A percentile compares a stretch with the other conserved stretches of the same genome.
These are phyloP conservation scores for Aspergillus panamensis DNA, from an alignment of 495 filamentous ascomycete genomes.

Conservation along the genomic window DNA sequence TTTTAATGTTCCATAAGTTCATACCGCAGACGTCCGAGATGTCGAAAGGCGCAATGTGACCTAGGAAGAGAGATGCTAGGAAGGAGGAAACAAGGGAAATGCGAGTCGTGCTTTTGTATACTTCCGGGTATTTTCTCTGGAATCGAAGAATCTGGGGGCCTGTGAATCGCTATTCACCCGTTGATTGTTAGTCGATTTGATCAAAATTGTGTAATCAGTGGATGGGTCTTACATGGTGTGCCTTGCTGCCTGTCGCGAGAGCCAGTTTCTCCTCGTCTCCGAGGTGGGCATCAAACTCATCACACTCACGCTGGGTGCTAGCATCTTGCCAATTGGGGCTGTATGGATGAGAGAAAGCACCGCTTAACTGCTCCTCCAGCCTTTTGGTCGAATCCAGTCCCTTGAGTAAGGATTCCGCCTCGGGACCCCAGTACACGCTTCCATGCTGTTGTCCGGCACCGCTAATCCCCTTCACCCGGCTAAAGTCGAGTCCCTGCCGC, in stretches of 20 bases:
- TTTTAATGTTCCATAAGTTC: slow-evolving; percentile 91
- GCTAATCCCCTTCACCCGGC: slow-evolving; percentile 74
- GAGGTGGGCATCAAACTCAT: slow-evolving; percentile 72
- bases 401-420: slow-evolving; percentile 63
- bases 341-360: slow-evolving; percentile 79
- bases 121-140: slow-evolving; percentile 68
- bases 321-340: slow-evolving; percentile 98
- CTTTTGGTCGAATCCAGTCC: slow-evolving; percentile 55
- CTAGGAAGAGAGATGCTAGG: slow-evolving; percentile 86
- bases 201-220: slow-evolving; percentile 15
- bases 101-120: slow-evolving; percentile 74
- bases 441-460: slow-evolving; percentile 96
- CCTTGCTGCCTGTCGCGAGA: slow-evolving; percentile 78
- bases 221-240: slow-evolving; percentile 72
- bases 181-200: slow-evolving; percentile 13
- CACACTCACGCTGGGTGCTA: slow-evolving; percentile 88
- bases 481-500: slow-evolving; percentile 70
- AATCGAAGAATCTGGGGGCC: slow-evolving; percentile 93
- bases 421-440: slow-evolving; percentile 81
- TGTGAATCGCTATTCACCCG: slow-evolving; percentile 74
- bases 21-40: slow-evolving; percentile 95
- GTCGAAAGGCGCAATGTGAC: slow-evolving; percentile 80
- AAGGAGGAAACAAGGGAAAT: slow-evolving; percentile 96
- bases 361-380: slow-evolving; percentile 66
- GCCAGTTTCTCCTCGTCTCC: slow-evolving; percentile 67